A percentile compares a stretch with the other conserved stretches of the same genome.
Conservation (phyloP, 2,329 filamentous ascomycete genomes). For the Colletotrichum spinosum region DNA sequence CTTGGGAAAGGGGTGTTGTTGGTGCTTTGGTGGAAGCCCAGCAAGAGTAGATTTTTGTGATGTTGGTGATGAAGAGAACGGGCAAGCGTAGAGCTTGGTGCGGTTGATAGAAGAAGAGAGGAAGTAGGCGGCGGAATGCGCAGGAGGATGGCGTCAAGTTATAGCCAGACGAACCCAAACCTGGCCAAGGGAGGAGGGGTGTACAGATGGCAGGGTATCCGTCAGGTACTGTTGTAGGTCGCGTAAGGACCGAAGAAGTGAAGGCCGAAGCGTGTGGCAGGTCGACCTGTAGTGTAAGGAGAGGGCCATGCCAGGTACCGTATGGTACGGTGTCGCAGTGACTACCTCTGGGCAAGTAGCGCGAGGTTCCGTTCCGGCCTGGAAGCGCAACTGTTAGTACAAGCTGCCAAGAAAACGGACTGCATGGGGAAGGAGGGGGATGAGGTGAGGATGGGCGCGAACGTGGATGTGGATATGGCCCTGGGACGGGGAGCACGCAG, state of each 20-base stretch:
- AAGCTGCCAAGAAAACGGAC: not conserved
- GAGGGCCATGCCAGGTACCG: no score
- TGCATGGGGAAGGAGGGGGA: not conserved
- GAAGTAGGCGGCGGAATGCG: constrained; percentile 2
- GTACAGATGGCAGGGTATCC: constrained; percentile 7
- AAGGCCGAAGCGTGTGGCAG: constrained; percentile 22
- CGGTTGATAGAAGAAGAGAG: constrained; percentile 24
- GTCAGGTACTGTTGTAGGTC: constrained; percentile 11
- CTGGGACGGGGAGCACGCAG: no score
- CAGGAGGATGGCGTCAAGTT: constrained; percentile 33
- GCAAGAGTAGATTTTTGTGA: constrained; percentile 2
- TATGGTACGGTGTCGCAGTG: no score
- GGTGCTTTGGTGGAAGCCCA: constrained; percentile 34
- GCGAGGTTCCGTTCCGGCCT: constrained; percentile 25
- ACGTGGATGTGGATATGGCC: no score
- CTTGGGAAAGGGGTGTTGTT: constrained; percentile 11
- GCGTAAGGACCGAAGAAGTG: constrained; percentile 35
- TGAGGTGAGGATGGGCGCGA: no score
- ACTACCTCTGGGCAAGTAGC: no score
- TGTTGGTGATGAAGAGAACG: constrained; percentile 21
- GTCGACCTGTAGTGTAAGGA: not conserved
- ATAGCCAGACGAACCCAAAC: constrained; percentile 17
- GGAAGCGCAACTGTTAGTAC: constrained; percentile 15
- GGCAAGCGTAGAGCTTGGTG: constrained; percentile 34
- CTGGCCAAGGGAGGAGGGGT: constrained; percentile 30